phyloP scores from a whole-genome alignment of 2,329 filamentous ascomycete genomes.

The Lithohypha guttulata region DNA sequence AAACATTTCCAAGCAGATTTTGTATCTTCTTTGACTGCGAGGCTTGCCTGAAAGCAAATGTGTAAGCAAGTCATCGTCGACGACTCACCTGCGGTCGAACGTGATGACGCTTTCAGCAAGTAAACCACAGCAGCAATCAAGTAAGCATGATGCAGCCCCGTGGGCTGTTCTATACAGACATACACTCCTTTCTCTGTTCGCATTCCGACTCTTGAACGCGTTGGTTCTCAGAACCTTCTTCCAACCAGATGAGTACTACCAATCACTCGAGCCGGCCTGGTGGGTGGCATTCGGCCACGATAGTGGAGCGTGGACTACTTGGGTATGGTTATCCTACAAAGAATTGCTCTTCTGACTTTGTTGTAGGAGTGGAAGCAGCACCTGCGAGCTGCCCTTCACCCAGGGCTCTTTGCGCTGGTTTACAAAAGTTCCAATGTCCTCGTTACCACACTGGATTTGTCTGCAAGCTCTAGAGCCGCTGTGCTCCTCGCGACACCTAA shows the following conservation, averaged over 20 bases:
- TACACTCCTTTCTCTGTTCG: conserved; percentile 39
- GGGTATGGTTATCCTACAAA: conserved; percentile 49
- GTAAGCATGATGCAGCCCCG: no score
- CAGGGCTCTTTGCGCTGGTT: conserved; percentile 66
- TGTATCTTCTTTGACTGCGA: no score
- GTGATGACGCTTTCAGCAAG: no score
- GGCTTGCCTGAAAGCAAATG: no score
- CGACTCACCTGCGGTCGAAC: no score
- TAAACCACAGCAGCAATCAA: no score
- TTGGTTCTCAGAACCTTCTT: conserved; percentile 79
- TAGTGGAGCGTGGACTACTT: conserved; percentile 78
- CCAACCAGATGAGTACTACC: conserved; percentile 96
- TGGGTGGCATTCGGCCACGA: conserved; percentile 65
- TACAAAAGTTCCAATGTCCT: conserved; percentile 55
- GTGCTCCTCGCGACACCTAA: conserved; percentile 64
- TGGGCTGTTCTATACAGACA: background rate
- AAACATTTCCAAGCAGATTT: no score
- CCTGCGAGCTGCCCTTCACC: conserved; percentile 82
- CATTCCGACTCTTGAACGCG: conserved; percentile 69
- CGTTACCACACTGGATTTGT: conserved; percentile 44
- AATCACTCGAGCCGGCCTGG: conserved; percentile 92
- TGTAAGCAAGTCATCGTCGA: no score
- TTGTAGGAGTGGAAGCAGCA: conserved; percentile 81
- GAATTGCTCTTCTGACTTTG: conserved; percentile 9
- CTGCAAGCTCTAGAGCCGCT: conserved; percentile 48